A percentile compares a stretch with the other conserved stretches of the same genome.
phyloP scores from a whole-genome alignment of 371 early-diverging fungal genomes.

The Syncephalastrum monosporum region DNA sequence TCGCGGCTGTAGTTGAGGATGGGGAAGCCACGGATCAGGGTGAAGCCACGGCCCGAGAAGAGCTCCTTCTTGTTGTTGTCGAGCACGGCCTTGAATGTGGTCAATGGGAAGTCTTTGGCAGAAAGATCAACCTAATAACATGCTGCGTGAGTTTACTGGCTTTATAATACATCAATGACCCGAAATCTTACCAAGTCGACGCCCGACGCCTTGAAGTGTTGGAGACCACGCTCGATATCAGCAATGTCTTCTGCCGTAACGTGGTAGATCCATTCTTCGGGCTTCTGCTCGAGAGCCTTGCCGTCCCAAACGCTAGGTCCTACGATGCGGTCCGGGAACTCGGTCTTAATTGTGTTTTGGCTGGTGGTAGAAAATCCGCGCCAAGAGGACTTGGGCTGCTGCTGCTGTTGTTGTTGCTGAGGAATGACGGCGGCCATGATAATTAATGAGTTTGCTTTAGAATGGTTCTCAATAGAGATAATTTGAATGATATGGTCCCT shows the following conservation, averaged over 20 bases:
- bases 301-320: slow-evolving; percentile 45
- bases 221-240: slow-evolving; percentile 35
- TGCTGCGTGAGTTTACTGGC: background rate
- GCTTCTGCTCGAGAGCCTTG: slow-evolving; percentile 33
- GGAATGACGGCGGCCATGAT: too few relatives aligned
- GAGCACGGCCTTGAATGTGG: slow-evolving; percentile 25
- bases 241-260: slow-evolving; percentile 35
- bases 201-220: slow-evolving; percentile 28
- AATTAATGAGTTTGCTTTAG: too few relatives aligned
- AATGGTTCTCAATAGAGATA: too few relatives aligned
- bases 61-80: slow-evolving; percentile 22
- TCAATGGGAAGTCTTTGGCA: slow-evolving; percentile 30
- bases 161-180: background rate
- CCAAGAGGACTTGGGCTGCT: slow-evolving; percentile 14
- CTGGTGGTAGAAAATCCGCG: slow-evolving; percentile 24
- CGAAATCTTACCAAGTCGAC: slow-evolving; percentile 20
- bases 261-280: slow-evolving; percentile 41
- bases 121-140: slow-evolving; percentile 21
- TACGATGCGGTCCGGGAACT: slow-evolving; percentile 36
- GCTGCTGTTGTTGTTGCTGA: too few relatives aligned
- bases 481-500: too few relatives aligned
- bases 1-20: slow-evolving; percentile 32
- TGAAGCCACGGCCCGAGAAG: slow-evolving; percentile 38
- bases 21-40: slow-evolving; percentile 40
- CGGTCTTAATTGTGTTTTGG: slow-evolving; percentile 16